A percentile compares a stretch with the other conserved stretches of the same genome.
These are phyloP conservation scores for Claviceps africana DNA, from an alignment of 2,329 filamentous ascomycete species.

Conservation along the genomic window DNA sequence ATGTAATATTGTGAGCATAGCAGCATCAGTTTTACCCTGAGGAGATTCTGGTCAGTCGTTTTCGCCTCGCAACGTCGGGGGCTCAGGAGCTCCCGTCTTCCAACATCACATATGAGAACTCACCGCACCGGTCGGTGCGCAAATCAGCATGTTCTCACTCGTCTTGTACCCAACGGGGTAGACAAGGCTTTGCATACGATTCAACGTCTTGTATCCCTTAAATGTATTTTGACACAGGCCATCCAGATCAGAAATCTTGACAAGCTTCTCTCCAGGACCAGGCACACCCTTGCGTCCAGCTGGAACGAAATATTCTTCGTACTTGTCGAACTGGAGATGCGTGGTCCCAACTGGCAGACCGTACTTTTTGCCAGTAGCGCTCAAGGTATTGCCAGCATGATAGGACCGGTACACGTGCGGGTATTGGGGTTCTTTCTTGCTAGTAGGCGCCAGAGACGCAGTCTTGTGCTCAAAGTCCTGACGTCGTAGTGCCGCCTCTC, in stretches of 20 bases:
- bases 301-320: slow-evolving; percentile 81
- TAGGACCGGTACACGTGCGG: slow-evolving; percentile 86
- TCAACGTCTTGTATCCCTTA: slow-evolving; percentile 81
- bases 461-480: slow-evolving; percentile 77
- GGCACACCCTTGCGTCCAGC: slow-evolving; percentile 66
- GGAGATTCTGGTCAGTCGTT: neutral
- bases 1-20: slow-evolving; percentile 91
- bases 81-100: neutral
- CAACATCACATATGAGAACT: slow-evolving; percentile 17
- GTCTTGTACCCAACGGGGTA: slow-evolving; percentile 92
- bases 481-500: slow-evolving; percentile 62
- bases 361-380: slow-evolving; percentile 67
- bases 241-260: slow-evolving; percentile 72
- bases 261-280: slow-evolving; percentile 56
- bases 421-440: slow-evolving; percentile 62
- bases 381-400: slow-evolving; percentile 74
- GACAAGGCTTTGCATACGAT: slow-evolving; percentile 95
- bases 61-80: neutral
- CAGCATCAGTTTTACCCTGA: slow-evolving; percentile 89
- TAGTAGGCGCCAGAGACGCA: slow-evolving; percentile 53
- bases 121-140: slow-evolving; percentile 83
- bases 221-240: slow-evolving; percentile 85
- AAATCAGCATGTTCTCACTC: slow-evolving; percentile 97
- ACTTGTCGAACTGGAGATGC: slow-evolving; percentile 57
- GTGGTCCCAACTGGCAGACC: slow-evolving; percentile 64